Evolutionary conservation across 2,329 filamentous ascomycete genomes (phyloP), one percentile per base, ranked within the genome.

Genomic region (Neospermospora avenae): DNA sequence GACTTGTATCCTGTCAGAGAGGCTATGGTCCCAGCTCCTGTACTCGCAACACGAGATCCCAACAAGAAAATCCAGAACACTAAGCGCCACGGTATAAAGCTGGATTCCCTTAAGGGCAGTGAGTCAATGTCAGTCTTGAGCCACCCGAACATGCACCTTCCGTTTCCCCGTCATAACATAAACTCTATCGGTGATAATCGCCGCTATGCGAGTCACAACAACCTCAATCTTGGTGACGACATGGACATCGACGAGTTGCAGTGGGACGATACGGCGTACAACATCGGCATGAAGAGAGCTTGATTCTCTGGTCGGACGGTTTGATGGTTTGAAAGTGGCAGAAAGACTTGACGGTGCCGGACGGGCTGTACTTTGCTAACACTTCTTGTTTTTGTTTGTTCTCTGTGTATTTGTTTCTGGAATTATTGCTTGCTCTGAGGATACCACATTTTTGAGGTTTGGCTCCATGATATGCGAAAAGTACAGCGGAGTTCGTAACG

Each of bases 171-270:
- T 25, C 25, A 18, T 4, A 41, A 31, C 13, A 45, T 25, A 7
- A 25, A 16, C 14, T 16, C 35, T 22, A 11, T 35, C 20, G 51
- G 49, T 39, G 53, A 46, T 48, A 16, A 16, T 24, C 42, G 34
- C 24, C 55, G 45, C 2, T 62, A 37, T 35, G 49, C 39, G 44
- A 63, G 57, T n/a, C 46, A 57, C 5, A 57, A 61, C n/a, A 44
- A 51, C 55, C 28, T 61, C 24, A 53, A 48, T 2, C 28, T 59
- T 31, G 53, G 45, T 1, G 52, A 60, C 34, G 54, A 63, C 31
- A 66, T 69, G 65, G 68, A 68, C 24, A 59, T 64, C 25, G 69
- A 70, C 53, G 68, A 69, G 55, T 55, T 70, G 51, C 68, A 69
- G 49, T 66, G 62, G 62, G 63, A 69, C 34, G 48, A 63, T 35